Evolutionary conservation across 2,329 filamentous ascomycete species (phyloP).

Genomic region (Alternaria angustiovoidea): DNA sequence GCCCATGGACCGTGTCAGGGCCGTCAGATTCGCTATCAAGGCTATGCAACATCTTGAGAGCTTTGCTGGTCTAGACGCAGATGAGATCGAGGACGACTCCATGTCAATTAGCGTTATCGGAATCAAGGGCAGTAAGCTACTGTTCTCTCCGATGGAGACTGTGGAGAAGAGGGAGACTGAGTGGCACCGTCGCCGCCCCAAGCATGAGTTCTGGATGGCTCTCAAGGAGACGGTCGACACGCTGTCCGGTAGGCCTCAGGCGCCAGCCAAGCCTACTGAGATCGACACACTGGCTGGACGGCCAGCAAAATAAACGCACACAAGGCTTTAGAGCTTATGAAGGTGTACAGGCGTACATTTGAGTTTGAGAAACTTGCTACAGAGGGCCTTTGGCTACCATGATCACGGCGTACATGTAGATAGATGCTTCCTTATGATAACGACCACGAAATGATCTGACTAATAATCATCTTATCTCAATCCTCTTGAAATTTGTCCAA

Average conservation of each 20-base stretch:
- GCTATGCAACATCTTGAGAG: conserved; percentile 90
- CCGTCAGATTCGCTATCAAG: conserved; percentile 90
- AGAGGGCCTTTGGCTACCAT: not conserved
- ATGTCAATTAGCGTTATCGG: conserved; percentile 85
- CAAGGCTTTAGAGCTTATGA: not conserved
- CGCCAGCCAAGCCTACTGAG: conserved; percentile 23
- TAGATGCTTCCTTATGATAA: conserved; percentile 6
- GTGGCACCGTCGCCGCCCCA: conserved; percentile 88
- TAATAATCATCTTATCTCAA: conserved; percentile 6
- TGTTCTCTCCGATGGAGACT: conserved; percentile 82
- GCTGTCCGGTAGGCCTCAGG: conserved; percentile 67
- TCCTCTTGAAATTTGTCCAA: conserved; percentile 38
- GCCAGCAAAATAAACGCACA: conserved; percentile 14
- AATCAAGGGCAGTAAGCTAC: conserved; percentile 86
- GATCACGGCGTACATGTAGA: conserved; percentile 15
- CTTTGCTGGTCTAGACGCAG: conserved; percentile 70
- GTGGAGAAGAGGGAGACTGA: conserved; percentile 87
- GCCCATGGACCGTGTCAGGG: conserved; percentile 93
- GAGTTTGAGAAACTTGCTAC: not conserved
- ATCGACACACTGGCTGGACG: conserved; percentile 35
- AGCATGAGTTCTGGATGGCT: conserved; percentile 82
- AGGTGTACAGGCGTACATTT: not conserved
- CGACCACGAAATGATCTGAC: conserved; percentile 4
- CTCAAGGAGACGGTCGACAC: conserved; percentile 85
- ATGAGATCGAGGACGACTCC: conserved; percentile 76